A percentile compares a stretch with the other conserved stretches of the same genome.
Evolutionary conservation across 306 rosid genomes (phyloP).

Genomic region (Citrullus colocynthis): DNA sequence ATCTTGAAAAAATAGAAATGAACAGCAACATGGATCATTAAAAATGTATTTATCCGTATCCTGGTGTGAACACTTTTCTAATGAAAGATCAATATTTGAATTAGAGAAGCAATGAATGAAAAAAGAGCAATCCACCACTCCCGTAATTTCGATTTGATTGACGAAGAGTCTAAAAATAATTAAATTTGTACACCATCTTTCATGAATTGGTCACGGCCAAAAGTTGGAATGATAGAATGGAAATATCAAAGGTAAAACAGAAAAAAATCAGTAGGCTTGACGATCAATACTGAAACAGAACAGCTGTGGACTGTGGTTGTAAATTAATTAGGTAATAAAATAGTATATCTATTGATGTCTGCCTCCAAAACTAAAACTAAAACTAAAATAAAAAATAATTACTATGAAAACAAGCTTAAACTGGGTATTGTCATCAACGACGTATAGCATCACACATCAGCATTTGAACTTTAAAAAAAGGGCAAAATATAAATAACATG

Average conservation of each 20-base stretch:
- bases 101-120: not conserved
- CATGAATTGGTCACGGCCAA: not conserved
- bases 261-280: not conserved
- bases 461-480: not conserved
- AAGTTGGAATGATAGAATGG: not conserved
- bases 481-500: not conserved
- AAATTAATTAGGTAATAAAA: not conserved
- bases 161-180: not conserved
- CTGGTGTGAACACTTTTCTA: not conserved
- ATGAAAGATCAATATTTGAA: not conserved
- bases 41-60: not conserved
- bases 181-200: not conserved
- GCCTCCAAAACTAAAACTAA: not conserved
- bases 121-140: not conserved
- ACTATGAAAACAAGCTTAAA: not conserved
- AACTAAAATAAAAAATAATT: not conserved
- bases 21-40: not conserved
- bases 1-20: not conserved
- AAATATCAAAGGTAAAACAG: not conserved
- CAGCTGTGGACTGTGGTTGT: not conserved
- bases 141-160: not conserved
- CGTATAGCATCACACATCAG: not conserved
- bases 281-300: not conserved
- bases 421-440: not conserved
- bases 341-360: not conserved